Conservation (phyloP, 768 basidiomycete genomes). For the Lyophyllum decastes region DNA sequence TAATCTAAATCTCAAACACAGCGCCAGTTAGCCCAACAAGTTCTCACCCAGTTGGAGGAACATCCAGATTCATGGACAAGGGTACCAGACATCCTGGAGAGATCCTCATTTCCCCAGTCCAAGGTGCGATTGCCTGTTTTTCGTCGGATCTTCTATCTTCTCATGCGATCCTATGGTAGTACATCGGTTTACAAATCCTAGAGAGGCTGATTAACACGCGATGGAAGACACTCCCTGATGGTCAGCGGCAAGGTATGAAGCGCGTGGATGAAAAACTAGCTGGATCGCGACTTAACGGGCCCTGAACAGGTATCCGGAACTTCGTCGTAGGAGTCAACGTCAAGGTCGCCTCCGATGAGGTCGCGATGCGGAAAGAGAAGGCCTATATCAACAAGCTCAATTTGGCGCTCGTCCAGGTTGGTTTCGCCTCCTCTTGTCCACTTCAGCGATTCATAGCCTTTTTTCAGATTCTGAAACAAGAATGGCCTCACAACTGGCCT, state of each 20-base stretch:
- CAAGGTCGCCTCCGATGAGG: slow-evolving; percentile 91
- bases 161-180: slow-evolving; percentile 47
- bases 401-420: slow-evolving; percentile 89
- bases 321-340: slow-evolving; percentile 94
- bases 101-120: slow-evolving; percentile 80
- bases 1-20: slow-evolving; percentile 38
- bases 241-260: slow-evolving; percentile 80
- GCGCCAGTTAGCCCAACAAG: slow-evolving; percentile 95
- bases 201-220: slow-evolving; percentile 93
- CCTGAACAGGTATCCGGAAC: slow-evolving; percentile 81
- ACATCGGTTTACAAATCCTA: slow-evolving; percentile 94
- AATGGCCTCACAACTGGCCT: slow-evolving; percentile 99
- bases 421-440: slow-evolving; percentile 20
- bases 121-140: slow-evolving; percentile 52
- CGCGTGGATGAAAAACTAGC: not conserved
- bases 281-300: not conserved
- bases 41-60: slow-evolving; percentile 95
- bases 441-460: slow-evolving; percentile 12
- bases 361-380: slow-evolving; percentile 87
- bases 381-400: slow-evolving; percentile 96
- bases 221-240: slow-evolving; percentile 95
- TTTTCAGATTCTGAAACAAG: slow-evolving; percentile 94
- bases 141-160: not conserved
- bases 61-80: slow-evolving; percentile 96
- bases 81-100: slow-evolving; percentile 92